phyloP scores from a whole-genome alignment of 2,329 filamentous ascomycete genomes.

The Fusarium illudens region DNA sequence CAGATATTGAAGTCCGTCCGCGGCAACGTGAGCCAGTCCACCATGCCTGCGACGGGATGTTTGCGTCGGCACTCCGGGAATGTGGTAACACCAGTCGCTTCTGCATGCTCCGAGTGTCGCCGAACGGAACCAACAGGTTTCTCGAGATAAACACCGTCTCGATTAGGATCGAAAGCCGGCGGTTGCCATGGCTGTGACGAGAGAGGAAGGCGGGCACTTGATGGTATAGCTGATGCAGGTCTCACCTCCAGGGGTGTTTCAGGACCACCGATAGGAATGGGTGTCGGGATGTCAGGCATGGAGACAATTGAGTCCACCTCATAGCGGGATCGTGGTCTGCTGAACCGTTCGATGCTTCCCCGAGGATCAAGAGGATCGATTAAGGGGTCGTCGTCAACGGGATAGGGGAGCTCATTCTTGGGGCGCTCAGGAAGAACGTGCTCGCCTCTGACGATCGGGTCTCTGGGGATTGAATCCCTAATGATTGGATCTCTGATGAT shows the following conservation, averaged over 20 bases:
- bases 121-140: conserved; percentile 58
- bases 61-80: conserved; percentile 77
- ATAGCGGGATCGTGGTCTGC: conserved; percentile 31
- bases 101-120: conserved; percentile 59
- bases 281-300: conserved; percentile 39
- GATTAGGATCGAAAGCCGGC: conserved; percentile 53
- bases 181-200: conserved; percentile 55
- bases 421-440: conserved; percentile 32
- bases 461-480: not conserved
- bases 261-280: conserved; percentile 34
- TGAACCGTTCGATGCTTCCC: conserved; percentile 24
- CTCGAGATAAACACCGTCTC: conserved; percentile 47
- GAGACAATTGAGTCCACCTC: conserved; percentile 32
- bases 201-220: conserved; percentile 19
- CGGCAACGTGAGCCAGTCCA: conserved; percentile 84
- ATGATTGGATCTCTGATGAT: conserved; percentile 6
- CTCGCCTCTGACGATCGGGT: conserved; percentile 20
- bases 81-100: conserved; percentile 46
- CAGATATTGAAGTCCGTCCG: conserved; percentile 82
- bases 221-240: conserved; percentile 39
- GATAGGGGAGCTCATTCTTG: conserved; percentile 48
- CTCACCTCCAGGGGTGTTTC: conserved; percentile 37
- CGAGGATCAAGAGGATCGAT: conserved; percentile 38
- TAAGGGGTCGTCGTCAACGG: conserved; percentile 47
- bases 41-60: conserved; percentile 66